phyloP scores from a whole-genome alignment of 2,329 filamentous ascomycete genomes.

The Penicillium sp. region DNA sequence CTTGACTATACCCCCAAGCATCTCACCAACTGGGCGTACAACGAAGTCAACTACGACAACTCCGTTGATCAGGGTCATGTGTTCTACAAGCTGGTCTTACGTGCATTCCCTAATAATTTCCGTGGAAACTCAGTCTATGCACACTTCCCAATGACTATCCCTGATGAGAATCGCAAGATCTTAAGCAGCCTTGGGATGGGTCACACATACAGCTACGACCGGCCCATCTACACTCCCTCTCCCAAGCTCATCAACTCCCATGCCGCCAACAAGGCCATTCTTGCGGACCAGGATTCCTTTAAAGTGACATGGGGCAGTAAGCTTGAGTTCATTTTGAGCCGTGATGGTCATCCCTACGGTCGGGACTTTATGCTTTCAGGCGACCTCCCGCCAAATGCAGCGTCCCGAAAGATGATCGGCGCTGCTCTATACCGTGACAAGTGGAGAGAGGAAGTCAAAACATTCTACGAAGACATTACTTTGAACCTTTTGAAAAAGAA shows the following conservation, averaged over 20 bases:
- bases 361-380: slow-evolving; percentile 48
- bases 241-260: slow-evolving; percentile 45
- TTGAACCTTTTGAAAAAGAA: slow-evolving; percentile 42
- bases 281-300: slow-evolving; percentile 43
- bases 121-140: slow-evolving; percentile 47
- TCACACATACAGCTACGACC: slow-evolving; percentile 40
- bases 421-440: slow-evolving; percentile 43
- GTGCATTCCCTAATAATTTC: slow-evolving; percentile 49
- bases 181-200: slow-evolving; percentile 38
- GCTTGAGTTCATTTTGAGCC: slow-evolving; percentile 43
- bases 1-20: slow-evolving; percentile 43
- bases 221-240: slow-evolving; percentile 27
- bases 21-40: slow-evolving; percentile 45
- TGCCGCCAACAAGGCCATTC: slow-evolving; percentile 41
- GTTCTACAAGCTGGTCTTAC: slow-evolving; percentile 50
- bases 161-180: slow-evolving; percentile 45
- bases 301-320: slow-evolving; percentile 46
- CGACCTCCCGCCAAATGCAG: slow-evolving; percentile 39
- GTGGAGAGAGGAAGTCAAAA: slow-evolving; percentile 44
- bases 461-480: slow-evolving; percentile 48
- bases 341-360: slow-evolving; percentile 34
- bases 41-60: slow-evolving; percentile 41
- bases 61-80: slow-evolving; percentile 47
- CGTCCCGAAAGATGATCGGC: slow-evolving; percentile 43
- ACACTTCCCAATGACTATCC: slow-evolving; percentile 48